Conservation (phyloP, 257 asterid species). For the Echites panduratus region DNA sequence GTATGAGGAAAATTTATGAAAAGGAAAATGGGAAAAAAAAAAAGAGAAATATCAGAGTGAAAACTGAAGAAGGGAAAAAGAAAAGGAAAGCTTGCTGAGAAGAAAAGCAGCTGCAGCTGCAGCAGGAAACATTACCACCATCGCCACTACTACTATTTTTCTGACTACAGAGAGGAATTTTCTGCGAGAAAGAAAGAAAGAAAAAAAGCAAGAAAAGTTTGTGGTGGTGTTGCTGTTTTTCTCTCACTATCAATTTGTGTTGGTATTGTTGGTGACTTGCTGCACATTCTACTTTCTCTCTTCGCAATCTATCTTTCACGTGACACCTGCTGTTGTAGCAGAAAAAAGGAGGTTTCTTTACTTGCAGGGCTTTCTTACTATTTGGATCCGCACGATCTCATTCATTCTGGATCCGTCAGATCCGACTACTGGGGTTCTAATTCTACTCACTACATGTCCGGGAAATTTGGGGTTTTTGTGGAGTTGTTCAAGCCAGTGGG, state of each 20-base stretch:
- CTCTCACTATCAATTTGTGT: slow-evolving; percentile 8
- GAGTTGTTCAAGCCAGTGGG: slow-evolving; percentile 4
- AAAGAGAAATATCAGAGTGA: slow-evolving; percentile 9
- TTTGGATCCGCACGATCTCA: slow-evolving; percentile 23
- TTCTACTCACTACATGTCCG: not conserved
- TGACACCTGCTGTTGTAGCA: slow-evolving; percentile 21
- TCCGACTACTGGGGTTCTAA: slow-evolving; percentile 7
- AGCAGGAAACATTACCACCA: slow-evolving; percentile 11
- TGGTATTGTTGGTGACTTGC: slow-evolving; percentile 12
- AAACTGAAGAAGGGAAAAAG: slow-evolving; percentile 3
- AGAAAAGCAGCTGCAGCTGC: slow-evolving; percentile 22
- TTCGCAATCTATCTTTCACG: slow-evolving; percentile 40
- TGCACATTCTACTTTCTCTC: slow-evolving; percentile 33
- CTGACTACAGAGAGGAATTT: slow-evolving; percentile 2
- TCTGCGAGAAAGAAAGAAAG: not conserved
- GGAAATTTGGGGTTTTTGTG: slow-evolving; percentile 9
- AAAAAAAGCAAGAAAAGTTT: slow-evolving; percentile 5
- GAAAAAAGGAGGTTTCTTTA: slow-evolving; percentile 9
- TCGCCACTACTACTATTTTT: not conserved
- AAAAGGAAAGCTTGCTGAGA: slow-evolving; percentile 21
- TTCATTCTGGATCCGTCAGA: slow-evolving; percentile 22
- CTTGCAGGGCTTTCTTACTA: slow-evolving; percentile 8
- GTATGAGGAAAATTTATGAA: not conserved
- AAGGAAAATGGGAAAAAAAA: not conserved
- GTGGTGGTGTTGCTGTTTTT: not conserved